These are phyloP conservation scores for Thelephora ganbajun DNA, from an alignment of 768 basidiomycete species.

Conservation along the genomic window DNA sequence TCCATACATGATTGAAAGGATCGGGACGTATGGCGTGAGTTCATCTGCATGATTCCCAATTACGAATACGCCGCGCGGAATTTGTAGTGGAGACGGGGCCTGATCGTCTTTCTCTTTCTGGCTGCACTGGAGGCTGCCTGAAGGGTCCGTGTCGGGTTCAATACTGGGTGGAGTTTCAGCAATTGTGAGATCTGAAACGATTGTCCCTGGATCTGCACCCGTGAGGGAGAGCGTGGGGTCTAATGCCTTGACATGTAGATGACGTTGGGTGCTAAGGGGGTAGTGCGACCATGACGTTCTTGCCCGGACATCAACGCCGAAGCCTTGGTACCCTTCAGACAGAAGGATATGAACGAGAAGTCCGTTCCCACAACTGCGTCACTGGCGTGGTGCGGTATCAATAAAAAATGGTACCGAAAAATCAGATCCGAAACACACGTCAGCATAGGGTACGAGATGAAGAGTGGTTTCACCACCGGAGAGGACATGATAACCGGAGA, in stretches of 20 bases:
- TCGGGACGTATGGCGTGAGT: constrained; percentile 86
- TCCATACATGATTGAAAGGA: constrained; percentile 49
- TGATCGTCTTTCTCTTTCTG: too few relatives aligned
- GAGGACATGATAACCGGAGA: too few relatives aligned
- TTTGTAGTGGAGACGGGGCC: not conserved
- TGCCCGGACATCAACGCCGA: constrained; percentile 76
- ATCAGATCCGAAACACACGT: too few relatives aligned
- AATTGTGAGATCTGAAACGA: not conserved
- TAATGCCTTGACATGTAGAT: constrained; percentile 56
- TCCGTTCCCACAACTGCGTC: constrained; percentile 76
- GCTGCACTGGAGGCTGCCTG: too few relatives aligned
- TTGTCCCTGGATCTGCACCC: constrained; percentile 13
- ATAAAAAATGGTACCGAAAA: too few relatives aligned
- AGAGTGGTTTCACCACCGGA: too few relatives aligned
- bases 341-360: constrained; percentile 79
- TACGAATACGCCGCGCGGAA: constrained; percentile 43
- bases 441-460: too few relatives aligned
- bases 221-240: constrained; percentile 32
- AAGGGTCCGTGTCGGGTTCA: not conserved
- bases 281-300: constrained; percentile 79
- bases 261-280: constrained; percentile 42
- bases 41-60: constrained; percentile 97
- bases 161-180: not conserved
- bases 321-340: constrained; percentile 72
- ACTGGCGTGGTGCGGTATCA: too few relatives aligned